These are phyloP conservation scores for Trichosanthes truncata DNA, from an alignment of 306 rosid species.

Conservation along the genomic window DNA sequence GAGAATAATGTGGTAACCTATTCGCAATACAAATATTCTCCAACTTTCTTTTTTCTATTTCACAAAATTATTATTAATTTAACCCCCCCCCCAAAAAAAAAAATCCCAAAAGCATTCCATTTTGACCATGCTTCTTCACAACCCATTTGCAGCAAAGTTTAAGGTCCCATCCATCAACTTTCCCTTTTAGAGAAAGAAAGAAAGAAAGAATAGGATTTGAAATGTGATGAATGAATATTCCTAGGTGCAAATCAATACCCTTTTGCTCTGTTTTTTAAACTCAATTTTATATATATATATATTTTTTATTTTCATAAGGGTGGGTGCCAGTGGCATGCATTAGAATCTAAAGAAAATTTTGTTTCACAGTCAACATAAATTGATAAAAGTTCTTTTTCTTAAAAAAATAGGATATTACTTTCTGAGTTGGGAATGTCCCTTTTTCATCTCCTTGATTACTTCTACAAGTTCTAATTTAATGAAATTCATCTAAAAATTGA, in stretches of 20 bases:
- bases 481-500: neutral
- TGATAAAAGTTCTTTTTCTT: neutral
- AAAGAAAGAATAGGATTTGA: neutral
- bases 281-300: neutral
- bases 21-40: conserved; percentile 3
- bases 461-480: neutral
- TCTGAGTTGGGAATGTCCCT: neutral
- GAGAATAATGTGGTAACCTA: conserved; percentile 3
- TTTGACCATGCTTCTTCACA: conserved; percentile 6
- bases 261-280: neutral
- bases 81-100: neutral
- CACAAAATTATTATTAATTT: neutral
- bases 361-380: neutral
- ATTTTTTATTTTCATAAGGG: neutral
- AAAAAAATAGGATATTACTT: neutral
- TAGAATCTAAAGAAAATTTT: neutral
- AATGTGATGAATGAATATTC: neutral
- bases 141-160: conserved; percentile 4
- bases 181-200: neutral
- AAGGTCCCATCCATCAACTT: neutral
- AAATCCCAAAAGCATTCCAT: neutral
- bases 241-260: neutral
- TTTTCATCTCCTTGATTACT: neutral
- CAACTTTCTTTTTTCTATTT: neutral
- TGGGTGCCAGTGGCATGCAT: neutral